Evolutionary conservation across 2,329 filamentous ascomycete species (phyloP).

Genomic region (Escovopsis sp.): DNA sequence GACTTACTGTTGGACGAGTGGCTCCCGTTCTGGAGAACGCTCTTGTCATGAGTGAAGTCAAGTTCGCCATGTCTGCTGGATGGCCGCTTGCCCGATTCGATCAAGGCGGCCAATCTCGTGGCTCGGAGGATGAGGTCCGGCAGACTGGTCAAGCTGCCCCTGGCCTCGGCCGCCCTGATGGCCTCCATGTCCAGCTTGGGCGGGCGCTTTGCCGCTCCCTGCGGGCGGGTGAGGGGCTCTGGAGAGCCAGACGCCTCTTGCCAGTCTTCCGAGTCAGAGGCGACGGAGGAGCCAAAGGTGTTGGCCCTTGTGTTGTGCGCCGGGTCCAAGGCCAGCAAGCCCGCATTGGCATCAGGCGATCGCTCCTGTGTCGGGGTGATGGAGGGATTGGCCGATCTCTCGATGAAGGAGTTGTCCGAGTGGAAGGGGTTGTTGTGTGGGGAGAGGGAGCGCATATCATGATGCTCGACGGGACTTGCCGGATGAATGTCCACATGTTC

Average conservation of each 20-base stretch:
- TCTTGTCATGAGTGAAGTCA: conserved; percentile 31
- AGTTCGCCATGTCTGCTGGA: conserved; percentile 42
- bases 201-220: conserved; percentile 46
- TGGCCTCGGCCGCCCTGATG: conserved; percentile 63
- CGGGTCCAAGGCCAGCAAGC: no score
- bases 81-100: conserved; percentile 63
- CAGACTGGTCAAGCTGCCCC: conserved; percentile 82
- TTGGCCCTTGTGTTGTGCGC: conserved; percentile 33
- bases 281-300: conserved; percentile 33
- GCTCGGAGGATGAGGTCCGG: conserved; percentile 82
- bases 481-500: not conserved
- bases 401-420: conserved; percentile 21
- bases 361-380: conserved; percentile 17
- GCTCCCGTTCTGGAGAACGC: conserved; percentile 22
- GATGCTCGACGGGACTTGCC: no score
- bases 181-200: conserved; percentile 70
- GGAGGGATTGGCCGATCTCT: conserved; percentile 31
- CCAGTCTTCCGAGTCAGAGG: conserved; percentile 23
- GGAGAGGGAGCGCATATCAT: not conserved
- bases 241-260: conserved; percentile 15
- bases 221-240: conserved; percentile 27
- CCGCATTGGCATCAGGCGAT: conserved; percentile 7
- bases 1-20: conserved; percentile 22
- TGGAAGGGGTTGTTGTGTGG: conserved; percentile 2
- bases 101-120: conserved; percentile 70